phyloP scores from a whole-genome alignment of 768 basidiomycete genomes.

The Boletus reticulatus region DNA sequence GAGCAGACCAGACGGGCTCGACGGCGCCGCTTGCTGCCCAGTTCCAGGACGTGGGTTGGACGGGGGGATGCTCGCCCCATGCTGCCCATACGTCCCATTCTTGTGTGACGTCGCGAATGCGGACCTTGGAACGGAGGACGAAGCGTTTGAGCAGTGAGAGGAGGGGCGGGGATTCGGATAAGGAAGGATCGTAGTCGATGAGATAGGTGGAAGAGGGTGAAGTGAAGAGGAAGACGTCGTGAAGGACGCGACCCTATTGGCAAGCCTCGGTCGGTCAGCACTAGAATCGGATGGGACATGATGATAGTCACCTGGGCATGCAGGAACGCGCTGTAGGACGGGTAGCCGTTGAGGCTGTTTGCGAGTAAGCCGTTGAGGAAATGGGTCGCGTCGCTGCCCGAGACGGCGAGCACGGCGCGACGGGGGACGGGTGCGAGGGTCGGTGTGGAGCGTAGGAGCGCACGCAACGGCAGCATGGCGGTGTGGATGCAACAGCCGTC shows the following conservation, averaged over 20 bases:
- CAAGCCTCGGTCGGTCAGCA: background rate
- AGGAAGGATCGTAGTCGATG: slow-evolving; percentile 66
- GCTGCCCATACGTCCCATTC: slow-evolving; percentile 81
- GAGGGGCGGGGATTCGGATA: slow-evolving; percentile 59
- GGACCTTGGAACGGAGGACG: slow-evolving; percentile 87
- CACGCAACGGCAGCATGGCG: slow-evolving; percentile 34
- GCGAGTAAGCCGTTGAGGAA: slow-evolving; percentile 82
- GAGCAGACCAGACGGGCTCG: slow-evolving; percentile 67
- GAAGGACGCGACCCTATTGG: slow-evolving; percentile 78
- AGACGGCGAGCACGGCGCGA: slow-evolving; percentile 69
- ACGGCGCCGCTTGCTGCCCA: slow-evolving; percentile 70
- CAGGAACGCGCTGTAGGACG: slow-evolving; percentile 70
- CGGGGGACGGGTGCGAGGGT: slow-evolving; percentile 61
- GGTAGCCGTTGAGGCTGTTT: slow-evolving; percentile 46
- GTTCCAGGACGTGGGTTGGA: slow-evolving; percentile 46
- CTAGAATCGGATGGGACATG: background rate
- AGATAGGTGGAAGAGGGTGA: slow-evolving; percentile 56
- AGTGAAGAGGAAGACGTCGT: slow-evolving; percentile 86
- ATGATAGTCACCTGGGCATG: slow-evolving; percentile 71
- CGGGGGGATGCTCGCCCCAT: slow-evolving; percentile 56
- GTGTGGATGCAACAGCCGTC: slow-evolving; percentile 9
- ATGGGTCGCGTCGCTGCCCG: slow-evolving; percentile 74
- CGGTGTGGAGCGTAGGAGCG: slow-evolving; percentile 47
- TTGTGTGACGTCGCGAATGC: slow-evolving; percentile 71
- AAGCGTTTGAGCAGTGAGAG: slow-evolving; percentile 76